These are phyloP conservation scores for Aspergillus pseudoglaucus DNA, from an alignment of 2,329 filamentous ascomycete species.

Conservation along the genomic window DNA sequence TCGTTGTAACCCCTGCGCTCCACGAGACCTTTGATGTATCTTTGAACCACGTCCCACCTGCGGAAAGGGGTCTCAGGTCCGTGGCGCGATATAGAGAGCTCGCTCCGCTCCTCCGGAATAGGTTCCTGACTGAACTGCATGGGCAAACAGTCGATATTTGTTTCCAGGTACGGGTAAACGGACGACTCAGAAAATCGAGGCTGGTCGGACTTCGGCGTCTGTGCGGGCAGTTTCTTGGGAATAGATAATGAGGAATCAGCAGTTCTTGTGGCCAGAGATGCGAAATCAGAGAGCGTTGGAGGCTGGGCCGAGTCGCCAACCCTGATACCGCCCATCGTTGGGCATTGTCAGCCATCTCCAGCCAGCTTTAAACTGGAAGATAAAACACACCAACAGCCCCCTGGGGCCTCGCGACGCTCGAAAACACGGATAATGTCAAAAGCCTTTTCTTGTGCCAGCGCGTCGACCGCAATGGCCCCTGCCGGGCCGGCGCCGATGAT, in stretches of 20 bases:
- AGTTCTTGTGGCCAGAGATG: conserved; percentile 39
- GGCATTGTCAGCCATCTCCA: background rate
- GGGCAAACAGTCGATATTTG: conserved; percentile 50
- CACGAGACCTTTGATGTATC: background rate
- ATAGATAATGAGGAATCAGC: conserved; percentile 42
- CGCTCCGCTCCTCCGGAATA: conserved; percentile 37
- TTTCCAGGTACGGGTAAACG: conserved; percentile 55
- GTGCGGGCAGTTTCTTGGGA: conserved; percentile 41
- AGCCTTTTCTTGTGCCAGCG: conserved; percentile 47
- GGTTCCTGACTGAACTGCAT: conserved; percentile 54
- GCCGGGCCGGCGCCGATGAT: conserved; percentile 53
- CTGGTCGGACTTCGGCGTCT: conserved; percentile 32
- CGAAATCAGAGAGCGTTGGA: conserved; percentile 37
- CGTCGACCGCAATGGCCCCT: conserved; percentile 52
- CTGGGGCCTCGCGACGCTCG: conserved; percentile 49
- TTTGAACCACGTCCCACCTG: background rate
- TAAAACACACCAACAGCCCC: conserved; percentile 24
- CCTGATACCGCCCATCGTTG: conserved; percentile 15
- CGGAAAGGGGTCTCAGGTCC: conserved; percentile 40
- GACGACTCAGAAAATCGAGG: conserved; percentile 49
- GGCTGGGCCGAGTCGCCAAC: conserved; percentile 14
- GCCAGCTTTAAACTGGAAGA: background rate
- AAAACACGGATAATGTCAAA: conserved; percentile 54
- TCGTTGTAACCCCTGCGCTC: conserved; percentile 40
- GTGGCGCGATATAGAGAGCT: conserved; percentile 38